Base-by-base conservation (phyloP, 1,284 basidiomycete species). In the Cryptococcus hybrid region DNA sequence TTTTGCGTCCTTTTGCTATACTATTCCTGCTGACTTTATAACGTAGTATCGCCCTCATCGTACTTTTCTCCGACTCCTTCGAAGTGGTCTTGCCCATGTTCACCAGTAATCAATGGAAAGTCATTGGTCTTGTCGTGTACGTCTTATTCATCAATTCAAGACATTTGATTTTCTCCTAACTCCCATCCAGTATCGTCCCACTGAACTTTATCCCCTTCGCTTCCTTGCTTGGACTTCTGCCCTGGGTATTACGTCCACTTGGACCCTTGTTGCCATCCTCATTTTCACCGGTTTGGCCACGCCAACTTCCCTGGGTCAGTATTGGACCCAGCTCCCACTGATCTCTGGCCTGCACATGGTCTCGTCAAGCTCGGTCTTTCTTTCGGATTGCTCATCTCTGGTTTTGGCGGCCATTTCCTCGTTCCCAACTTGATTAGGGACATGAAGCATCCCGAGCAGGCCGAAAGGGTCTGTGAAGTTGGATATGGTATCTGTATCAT, bases 361-460 rank as follows among this genome's bases (percentile, higher is more conserved):
- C 75, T 77, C 48, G 83, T 78, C 66, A 85, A 87, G 66, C 76
- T 96, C 9, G 88, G 88, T 15, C 65, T 90, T 38, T 84, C 88
- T 8, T 88, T 93, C 71, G 94, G 94, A 3, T 80, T 97, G 54
- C 87, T 97, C 73, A 93, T 96, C 88, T 88, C 89, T 18, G 92
- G 93, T 55, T 77, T 72, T 47, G 75, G 74, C 24, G 74, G 76
- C 7, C 76, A 77, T 58, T 74, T 71, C 46, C 67, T 77, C 8
- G 70, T 78, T 39, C 74, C 74, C 12, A 77, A 70, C 52, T 54
- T 97, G 8, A 90, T 90, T 15, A 82, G 86, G 66, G 94, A 98
- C 74, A 96, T 98, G 93, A 78, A 81, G 51, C 86, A 96, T 69
- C 92, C 92, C 1, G 80, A 81, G 44, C 82, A 88, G 65, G 97